Conservation (phyloP, 2,329 filamentous ascomycete genomes). For the Camillea tinctor region DNA sequence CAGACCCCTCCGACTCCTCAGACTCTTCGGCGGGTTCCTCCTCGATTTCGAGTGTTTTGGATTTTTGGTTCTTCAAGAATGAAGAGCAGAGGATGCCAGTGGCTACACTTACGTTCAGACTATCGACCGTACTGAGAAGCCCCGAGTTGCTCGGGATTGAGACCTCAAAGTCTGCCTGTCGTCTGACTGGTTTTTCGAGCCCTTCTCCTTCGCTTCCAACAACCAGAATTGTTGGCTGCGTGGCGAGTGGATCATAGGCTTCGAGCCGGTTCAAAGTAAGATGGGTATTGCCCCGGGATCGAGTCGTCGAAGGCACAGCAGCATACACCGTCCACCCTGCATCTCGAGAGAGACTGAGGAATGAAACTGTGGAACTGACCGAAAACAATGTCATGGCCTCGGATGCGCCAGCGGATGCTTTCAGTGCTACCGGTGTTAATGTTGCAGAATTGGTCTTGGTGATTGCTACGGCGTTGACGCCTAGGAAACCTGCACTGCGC, state of each 20-base stretch:
- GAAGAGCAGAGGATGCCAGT: conserved; percentile 72
- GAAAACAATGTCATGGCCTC: conserved; percentile 76
- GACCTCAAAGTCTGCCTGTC: conserved; percentile 62
- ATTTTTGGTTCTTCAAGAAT: conserved; percentile 53
- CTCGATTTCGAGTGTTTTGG: conserved; percentile 20
- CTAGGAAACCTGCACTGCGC: conserved; percentile 86
- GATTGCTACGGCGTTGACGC: conserved; percentile 78
- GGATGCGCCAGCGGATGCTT: conserved; percentile 83
- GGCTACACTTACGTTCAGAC: conserved; percentile 90
- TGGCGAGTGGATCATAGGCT: conserved; percentile 49
- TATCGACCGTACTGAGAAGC: conserved; percentile 67
- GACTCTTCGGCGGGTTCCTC: conserved; percentile 13
- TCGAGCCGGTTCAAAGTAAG: conserved; percentile 51
- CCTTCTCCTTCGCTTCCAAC: conserved; percentile 81
- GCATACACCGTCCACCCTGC: conserved; percentile 84
- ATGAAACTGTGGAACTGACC: conserved; percentile 64
- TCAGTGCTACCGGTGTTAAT: conserved; percentile 75
- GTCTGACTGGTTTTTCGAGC: conserved; percentile 61
- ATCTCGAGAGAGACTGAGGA: conserved; percentile 65
- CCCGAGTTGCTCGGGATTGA: conserved; percentile 61
- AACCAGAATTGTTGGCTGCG: conserved; percentile 72
- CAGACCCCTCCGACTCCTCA: conserved; percentile 9
- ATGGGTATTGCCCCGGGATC: conserved; percentile 39
- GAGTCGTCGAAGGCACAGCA: conserved; percentile 55
- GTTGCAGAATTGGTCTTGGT: conserved; percentile 71